Evolutionary conservation across 371 early-diverging fungal species (phyloP), one percentile per base, ranked within the genome.

Genomic region (Actinomucor elegans): DNA sequence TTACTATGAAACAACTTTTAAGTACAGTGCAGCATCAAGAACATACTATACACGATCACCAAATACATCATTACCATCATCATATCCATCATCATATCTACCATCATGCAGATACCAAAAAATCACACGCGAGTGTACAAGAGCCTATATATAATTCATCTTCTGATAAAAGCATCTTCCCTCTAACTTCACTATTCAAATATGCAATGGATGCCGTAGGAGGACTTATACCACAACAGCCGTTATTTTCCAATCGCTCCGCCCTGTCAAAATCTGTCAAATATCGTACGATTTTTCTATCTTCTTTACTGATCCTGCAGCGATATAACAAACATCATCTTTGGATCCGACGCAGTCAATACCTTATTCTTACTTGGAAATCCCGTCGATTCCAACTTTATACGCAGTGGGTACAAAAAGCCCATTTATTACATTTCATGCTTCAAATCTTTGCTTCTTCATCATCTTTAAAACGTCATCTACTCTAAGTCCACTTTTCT

Each of bases 1-100:
- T 48, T 14, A 37, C 61, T 4, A 50, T 64, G 51, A 47, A 28
- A n/a, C 59, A 55, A 15, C 18, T 64, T 12, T 23, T 51, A 10
- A 17, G 18, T 29, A 17, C 31, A 18, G 17, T 18, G n/a, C 32
- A 45, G 5, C 29, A 48, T 33, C 49, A 53, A 1, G n/a, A 32
- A 15, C 40, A 41, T 11, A 34, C 24, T 29, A 15, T 43, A 31
- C 31, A 44, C 20, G 48, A 55, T n/a, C 48, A 55, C 7, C 35
- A 40, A n/a, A 24, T 41, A 5, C 49, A 54, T n/a, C 43, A 48
- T 6, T 23, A 54, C 14, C 32, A 58, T 44, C 44, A 52, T 32
- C 15, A 29, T 15, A 26, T 11, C 18, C 23, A 38, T 15, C 28
- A 37, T 5, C 38, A 37, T 31, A 17, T 27, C 14, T 43, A 43